These are phyloP conservation scores for Penicillium cataractarum DNA, from an alignment of 495 filamentous ascomycete genomes.

Conservation along the genomic window DNA sequence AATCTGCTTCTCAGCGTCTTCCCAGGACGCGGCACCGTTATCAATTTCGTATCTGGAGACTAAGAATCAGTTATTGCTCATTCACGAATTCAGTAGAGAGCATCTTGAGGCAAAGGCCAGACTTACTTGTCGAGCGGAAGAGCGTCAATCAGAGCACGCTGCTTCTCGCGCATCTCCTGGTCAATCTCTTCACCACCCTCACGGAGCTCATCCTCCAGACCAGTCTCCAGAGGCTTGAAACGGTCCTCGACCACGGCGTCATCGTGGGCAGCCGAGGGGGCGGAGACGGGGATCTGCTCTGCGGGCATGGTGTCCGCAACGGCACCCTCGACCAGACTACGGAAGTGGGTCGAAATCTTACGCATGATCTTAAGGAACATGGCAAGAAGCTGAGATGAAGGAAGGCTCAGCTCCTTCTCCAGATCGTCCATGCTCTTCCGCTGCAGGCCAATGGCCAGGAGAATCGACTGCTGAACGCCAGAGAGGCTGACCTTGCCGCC, in stretches of 20 bases:
- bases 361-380: conserved; percentile 97
- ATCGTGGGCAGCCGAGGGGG: conserved; percentile 64
- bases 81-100: conserved; percentile 15
- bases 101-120: conserved; percentile 6
- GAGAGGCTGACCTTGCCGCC: conserved; percentile 67
- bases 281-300: conserved; percentile 53
- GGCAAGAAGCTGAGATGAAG: conserved; percentile 79
- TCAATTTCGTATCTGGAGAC: conserved; percentile 76
- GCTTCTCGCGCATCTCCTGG: conserved; percentile 70
- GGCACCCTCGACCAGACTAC: conserved; percentile 70
- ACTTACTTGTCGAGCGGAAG: conserved; percentile 86
- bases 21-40: conserved; percentile 72
- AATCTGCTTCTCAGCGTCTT: conserved; percentile 81
- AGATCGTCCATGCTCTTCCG: conserved; percentile 80
- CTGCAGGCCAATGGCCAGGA: conserved; percentile 88
- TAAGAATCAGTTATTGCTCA: conserved; percentile 52
- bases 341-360: conserved; percentile 80
- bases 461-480: conserved; percentile 79
- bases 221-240: conserved; percentile 69
- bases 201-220: conserved; percentile 83
- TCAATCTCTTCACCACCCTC: conserved; percentile 80
- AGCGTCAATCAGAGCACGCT: conserved; percentile 84
- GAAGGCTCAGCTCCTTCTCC: conserved; percentile 76
- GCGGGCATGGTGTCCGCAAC: conserved; percentile 70
- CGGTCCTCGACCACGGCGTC: conserved; percentile 58